These are phyloP conservation scores for Colletotrichum kahawae DNA, from an alignment of 2,329 filamentous ascomycete species.

Conservation along the genomic window DNA sequence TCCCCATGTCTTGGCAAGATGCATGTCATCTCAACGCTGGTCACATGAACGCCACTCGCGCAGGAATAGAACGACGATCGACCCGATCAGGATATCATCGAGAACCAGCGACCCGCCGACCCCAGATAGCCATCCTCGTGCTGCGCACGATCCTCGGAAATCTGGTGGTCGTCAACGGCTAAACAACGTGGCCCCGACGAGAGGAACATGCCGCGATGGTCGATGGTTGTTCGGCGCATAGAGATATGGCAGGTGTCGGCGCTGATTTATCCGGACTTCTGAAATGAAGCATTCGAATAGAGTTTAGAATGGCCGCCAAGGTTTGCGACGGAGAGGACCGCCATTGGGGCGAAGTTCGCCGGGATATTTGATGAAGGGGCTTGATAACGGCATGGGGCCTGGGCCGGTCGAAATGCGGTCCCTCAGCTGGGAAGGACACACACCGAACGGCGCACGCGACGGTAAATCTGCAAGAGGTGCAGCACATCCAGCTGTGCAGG, in stretches of 20 bases:
- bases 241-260: not conserved
- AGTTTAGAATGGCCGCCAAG: not conserved
- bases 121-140: not conserved
- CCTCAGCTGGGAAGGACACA: not conserved
- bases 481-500: constrained; percentile 4
- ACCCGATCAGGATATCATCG: not conserved
- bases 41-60: not conserved
- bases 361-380: constrained; percentile 15
- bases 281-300: not conserved
- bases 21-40: not conserved
- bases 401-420: constrained; percentile 3
- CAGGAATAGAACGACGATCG: not conserved
- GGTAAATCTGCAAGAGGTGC: constrained; percentile 9
- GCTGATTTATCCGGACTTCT: not conserved
- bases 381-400: not conserved
- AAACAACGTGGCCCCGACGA: not conserved
- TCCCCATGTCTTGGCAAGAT: not conserved
- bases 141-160: not conserved
- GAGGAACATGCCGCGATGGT: not conserved
- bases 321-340: not conserved
- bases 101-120: not conserved
- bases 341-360: not conserved
- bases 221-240: not conserved
- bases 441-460: not conserved
- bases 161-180: not conserved